Conservation (phyloP, 2,329 filamentous ascomycete genomes). For the Ambrosiella beaveri region DNA sequence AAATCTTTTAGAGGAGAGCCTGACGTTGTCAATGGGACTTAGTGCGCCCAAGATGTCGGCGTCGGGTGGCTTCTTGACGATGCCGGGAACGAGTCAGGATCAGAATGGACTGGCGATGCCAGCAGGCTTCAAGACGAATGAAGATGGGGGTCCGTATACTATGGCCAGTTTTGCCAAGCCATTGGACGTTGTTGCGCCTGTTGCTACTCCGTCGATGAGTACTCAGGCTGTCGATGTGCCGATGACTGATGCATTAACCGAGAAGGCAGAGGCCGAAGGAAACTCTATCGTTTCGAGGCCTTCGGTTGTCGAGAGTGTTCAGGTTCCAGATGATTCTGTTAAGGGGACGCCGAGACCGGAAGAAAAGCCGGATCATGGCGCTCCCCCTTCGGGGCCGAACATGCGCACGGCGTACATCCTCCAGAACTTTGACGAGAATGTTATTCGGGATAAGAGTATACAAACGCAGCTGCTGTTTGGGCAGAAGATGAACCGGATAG, state of each 20-base stretch:
- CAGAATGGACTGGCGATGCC: background rate
- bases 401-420: slow-evolving; percentile 41
- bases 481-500: slow-evolving; percentile 38
- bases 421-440: slow-evolving; percentile 41
- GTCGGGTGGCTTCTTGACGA: slow-evolving; percentile 11
- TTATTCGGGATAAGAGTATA: slow-evolving; percentile 36
- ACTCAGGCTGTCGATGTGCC: background rate
- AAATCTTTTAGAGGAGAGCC: slow-evolving; percentile 10
- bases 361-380: background rate
- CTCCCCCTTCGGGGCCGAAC: slow-evolving; percentile 19
- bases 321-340: background rate
- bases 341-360: background rate
- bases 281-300: background rate
- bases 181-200: background rate
- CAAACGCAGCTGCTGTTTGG: slow-evolving; percentile 43
- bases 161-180: background rate
- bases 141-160: background rate
- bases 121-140: background rate
- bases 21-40: slow-evolving; percentile 15
- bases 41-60: slow-evolving; percentile 15
- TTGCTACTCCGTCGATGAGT: background rate
- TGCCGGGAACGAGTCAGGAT: slow-evolving; percentile 13
- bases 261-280: slow-evolving; percentile 10
- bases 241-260: background rate
- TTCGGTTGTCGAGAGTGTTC: background rate